Evolutionary conservation across 164 flowering plant genomes (phyloP).

Genomic region (Liriodendron chinense): DNA sequence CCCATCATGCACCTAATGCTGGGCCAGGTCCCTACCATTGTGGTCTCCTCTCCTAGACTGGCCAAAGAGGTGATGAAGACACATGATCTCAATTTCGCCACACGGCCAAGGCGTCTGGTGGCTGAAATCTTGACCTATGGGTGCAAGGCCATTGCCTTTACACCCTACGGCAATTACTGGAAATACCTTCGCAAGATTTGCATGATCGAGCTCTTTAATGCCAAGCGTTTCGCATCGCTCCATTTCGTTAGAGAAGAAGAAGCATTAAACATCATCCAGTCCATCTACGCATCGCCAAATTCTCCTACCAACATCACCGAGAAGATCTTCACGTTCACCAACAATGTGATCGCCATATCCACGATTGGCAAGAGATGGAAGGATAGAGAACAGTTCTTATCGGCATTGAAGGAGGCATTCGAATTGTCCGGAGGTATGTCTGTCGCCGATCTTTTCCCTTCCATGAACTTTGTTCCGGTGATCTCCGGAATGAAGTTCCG

Average conservation of each 20-base stretch:
- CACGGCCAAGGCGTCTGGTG: conserved; percentile 11
- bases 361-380: conserved; percentile 23
- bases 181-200: conserved; percentile 34
- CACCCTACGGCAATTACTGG: conserved; percentile 42
- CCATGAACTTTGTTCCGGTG: not conserved
- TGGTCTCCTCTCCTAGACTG: conserved; percentile 22
- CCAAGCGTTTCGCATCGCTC: conserved; percentile 26
- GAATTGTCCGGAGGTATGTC: conserved; percentile 9
- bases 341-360: conserved; percentile 20
- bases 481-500: conserved; percentile 1
- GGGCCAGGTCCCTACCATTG: conserved; percentile 5
- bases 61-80: conserved; percentile 24
- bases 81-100: conserved; percentile 19
- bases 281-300: not conserved
- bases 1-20: conserved; percentile 11
- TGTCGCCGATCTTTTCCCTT: conserved; percentile 11
- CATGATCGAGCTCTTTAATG: conserved; percentile 26
- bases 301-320: conserved; percentile 16
- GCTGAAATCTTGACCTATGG: conserved; percentile 11
- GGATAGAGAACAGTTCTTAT: conserved; percentile 17
- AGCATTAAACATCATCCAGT: conserved; percentile 12
- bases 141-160: conserved; percentile 14
- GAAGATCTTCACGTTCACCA: conserved; percentile 12
- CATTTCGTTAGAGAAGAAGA: conserved; percentile 33
- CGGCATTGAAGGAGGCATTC: conserved; percentile 1